Base-by-base conservation (phyloP, 2,329 filamentous ascomycete genomes). In the Geosmithia putterillii region DNA sequence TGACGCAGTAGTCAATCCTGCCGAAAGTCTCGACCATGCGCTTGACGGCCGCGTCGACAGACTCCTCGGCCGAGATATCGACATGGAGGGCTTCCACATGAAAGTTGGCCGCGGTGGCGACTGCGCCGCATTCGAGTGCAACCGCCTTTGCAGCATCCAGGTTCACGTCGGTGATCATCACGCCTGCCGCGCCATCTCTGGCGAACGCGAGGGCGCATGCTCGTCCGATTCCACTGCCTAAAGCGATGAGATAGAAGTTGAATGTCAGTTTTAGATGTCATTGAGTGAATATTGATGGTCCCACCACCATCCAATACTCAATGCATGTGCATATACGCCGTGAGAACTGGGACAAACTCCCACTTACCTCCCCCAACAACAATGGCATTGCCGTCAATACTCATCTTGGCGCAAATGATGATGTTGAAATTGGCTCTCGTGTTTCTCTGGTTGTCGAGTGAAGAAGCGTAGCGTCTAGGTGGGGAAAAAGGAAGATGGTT, bases 1-100 rank as follows among this genome's bases (percentile, higher is more conserved):
- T 47, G 35, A 51, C 44, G 17, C 47, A 46, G 40, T 50, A 50
- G 42, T 51, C 50, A n/a, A 51, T 49, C 19, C 48, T 43, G 9
- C 44, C 47, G 15, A 49, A 45, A 6, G 37, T 34, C 3, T 48
- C 34, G 3, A 45, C 35, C 38, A 38, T 45, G 23, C 44, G 37
- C 7, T 45, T 28, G 14, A 46, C 41, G 2, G 42, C 43, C 10
- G 38, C 40, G 2, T 45, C 39, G 19, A 51, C 44, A 3, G 46
- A 47, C 17, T 45, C 40, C 34, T 48, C 48, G n/a, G 35, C 38
- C 14, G 44, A 46, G 15, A 51, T 41, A n/a, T 51, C 46, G 18
- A 46, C 17, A 5, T 42, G 19, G 12, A 48, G 6, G 2, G 45
- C 23, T n/a, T 43, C 39, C 1, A 25, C 46, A 9, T 34, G 36